phyloP scores from a whole-genome alignment of 106 monocot genomes.

The Allium sativum region DNA sequence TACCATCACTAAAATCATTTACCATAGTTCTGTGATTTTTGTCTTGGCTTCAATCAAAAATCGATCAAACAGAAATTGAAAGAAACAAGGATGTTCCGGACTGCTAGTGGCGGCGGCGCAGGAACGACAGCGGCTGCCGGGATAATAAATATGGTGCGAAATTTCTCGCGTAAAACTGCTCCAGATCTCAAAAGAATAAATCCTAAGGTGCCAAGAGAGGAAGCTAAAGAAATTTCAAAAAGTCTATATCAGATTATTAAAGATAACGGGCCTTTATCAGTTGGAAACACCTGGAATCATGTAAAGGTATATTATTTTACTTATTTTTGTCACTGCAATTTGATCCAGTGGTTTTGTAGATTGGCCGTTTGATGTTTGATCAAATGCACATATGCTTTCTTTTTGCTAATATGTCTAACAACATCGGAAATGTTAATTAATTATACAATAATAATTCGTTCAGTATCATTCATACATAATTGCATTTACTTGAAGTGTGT shows the following conservation, averaged over 20 bases:
- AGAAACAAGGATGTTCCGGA: conserved; percentile 24
- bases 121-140: conserved; percentile 10
- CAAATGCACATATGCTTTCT: neutral
- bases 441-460: too few species aligned
- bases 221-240: conserved; percentile 57
- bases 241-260: conserved; percentile 61
- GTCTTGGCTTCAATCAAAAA: neutral
- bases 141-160: conserved; percentile 28
- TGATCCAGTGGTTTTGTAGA: neutral
- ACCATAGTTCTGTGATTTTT: too few species aligned
- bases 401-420: neutral
- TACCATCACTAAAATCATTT: too few species aligned
- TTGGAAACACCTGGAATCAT: conserved; percentile 70
- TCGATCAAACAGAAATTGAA: neutral
- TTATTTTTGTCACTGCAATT: neutral
- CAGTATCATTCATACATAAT: too few species aligned
- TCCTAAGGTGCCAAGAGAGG: conserved; percentile 86
- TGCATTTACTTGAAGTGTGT: too few species aligned
- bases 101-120: conserved; percentile 23
- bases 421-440: too few species aligned
- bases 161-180: conserved; percentile 52
- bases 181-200: conserved; percentile 53
- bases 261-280: conserved; percentile 70
- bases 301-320: conserved; percentile 39
- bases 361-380: neutral